Base-by-base conservation (phyloP, 2,329 filamentous ascomycete genomes). In the Pezizomycotina sp. region DNA sequence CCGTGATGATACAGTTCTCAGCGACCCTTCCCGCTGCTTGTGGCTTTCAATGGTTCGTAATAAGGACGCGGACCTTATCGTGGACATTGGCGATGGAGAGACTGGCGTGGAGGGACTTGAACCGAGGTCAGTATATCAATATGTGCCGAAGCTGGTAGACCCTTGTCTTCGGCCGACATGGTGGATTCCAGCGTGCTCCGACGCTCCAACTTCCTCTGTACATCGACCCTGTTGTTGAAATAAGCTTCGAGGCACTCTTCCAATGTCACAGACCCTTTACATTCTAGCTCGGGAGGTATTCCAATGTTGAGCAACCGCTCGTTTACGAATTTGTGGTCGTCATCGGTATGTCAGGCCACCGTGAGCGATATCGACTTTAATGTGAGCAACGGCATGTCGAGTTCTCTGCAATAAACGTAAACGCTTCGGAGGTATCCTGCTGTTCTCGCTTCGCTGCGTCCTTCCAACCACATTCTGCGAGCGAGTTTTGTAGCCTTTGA, bases 351-450 rank as follows among this genome's bases (percentile, higher is more conserved):
- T 80, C 77, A 52, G 82, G 9, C 86, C 89, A 15, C 82, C 79
- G 52, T 93, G 89, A 49, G 86, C 93, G 9, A 95, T 73, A 53
- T 95, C 84, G 62, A 93, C 86, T 54, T 92, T 91, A 95, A 60
- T 0, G 84, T 84, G 16, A 95, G 66, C 2, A 95, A 64, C 5
- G 89, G 89, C 10, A 95, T 59, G 50, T 92, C 76, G 13, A 98
- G 66, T 14, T 82, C 48, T 83, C 84, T 0, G 86, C 92, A 46
- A 98, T 83, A 55, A 93, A 93, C 0, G 76, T 80, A 54, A 95
- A 95, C 1, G 84, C 84, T 58, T 98, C 89, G 0, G 89, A 93
- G 0, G 82, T 81, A 56, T 98, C 89, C 58, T 98, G 89, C 53
- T 95, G 89, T 49, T 74, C 69, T n/a, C 80, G 54, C 38, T 69